phyloP scores from a whole-genome alignment of 495 filamentous ascomycete species.

The Bacidia rubella region DNA sequence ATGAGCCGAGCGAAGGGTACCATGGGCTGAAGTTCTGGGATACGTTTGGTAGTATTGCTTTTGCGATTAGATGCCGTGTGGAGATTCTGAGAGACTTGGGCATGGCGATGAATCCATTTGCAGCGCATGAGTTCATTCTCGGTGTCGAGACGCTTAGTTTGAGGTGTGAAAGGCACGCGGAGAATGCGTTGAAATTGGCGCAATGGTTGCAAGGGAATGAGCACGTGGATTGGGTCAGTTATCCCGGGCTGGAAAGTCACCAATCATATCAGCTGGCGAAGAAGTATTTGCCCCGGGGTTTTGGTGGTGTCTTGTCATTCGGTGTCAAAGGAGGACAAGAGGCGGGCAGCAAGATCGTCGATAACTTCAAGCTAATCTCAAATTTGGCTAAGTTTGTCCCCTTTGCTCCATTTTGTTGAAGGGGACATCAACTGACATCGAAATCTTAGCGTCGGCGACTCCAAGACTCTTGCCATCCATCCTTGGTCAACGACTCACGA shows the following conservation, averaged over 20 bases:
- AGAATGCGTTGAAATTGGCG: constrained; percentile 71
- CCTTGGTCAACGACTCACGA: constrained; percentile 95
- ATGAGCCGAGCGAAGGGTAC: constrained; percentile 84
- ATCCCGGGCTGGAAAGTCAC: constrained; percentile 79
- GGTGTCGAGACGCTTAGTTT: constrained; percentile 85
- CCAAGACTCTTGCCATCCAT: constrained; percentile 87
- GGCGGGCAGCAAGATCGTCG: constrained; percentile 77
- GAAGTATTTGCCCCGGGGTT: constrained; percentile 79
- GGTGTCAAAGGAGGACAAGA: constrained; percentile 79
- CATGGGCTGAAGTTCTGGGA: constrained; percentile 97
- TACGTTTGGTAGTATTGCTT: constrained; percentile 77
- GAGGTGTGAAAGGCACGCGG: constrained; percentile 74
- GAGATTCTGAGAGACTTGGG: constrained; percentile 88
- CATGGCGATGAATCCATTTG: constrained; percentile 77
- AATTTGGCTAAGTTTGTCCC: constrained; percentile 65
- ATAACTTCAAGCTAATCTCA: constrained; percentile 88
- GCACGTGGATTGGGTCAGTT: constrained; percentile 86
- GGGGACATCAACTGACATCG: background rate
- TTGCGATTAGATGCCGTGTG: constrained; percentile 67
- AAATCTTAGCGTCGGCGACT: constrained; percentile 44
- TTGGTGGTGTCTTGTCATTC: constrained; percentile 84
- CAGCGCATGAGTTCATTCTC: constrained; percentile 82
- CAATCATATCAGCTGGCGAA: constrained; percentile 68
- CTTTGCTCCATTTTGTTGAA: background rate
- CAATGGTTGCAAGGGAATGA: constrained; percentile 72